Evolutionary conservation across 176 grass and related monocot genomes (phyloP), one percentile per base, ranked within the genome.

Genomic region (Pontederia crassipes): DNA sequence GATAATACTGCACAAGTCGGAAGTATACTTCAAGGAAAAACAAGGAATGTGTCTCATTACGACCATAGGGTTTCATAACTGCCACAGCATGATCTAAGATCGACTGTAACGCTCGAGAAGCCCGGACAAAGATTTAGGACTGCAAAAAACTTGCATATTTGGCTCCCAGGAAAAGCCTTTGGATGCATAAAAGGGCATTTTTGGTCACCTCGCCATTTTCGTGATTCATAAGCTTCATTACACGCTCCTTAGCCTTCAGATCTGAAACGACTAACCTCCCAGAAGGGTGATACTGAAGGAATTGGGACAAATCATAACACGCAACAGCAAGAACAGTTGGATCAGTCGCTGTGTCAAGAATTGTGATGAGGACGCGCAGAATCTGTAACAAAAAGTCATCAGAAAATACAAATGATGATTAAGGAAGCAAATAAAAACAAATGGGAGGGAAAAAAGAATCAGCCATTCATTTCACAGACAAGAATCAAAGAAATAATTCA

Each of bases 111-210:
- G 55, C 50, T 12, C n/a, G 12, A 81, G 64, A 51, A 75, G 59
- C n/a, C 71, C 16, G 8, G 57, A 18, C 8, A 59, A 49, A 57
- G 76, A 54, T 14, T 75, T 59, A 92, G 59, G 68, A 69, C 76
- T 89, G 93, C 68, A 98, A 64, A 68, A 98, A 86, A 32, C 93
- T 92, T 16, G 93, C 84, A 68, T 89, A 98, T 68, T 89, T 98
- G 0, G 93, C 77, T 11, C 88, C 84, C 47, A 98, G 84, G 78
- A 98, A 98, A n/a, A 98, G 88, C 84, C 93, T 98, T 80, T 92
- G 93, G 55, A 86, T 77, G 1, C 79, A 98, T 8, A 92, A 77
- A 10, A 98, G 77, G 0, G 82, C 82, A 5, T 92, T 89, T 82
- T 92, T 92, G 49, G 84, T 89, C 54, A 98, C 93, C 79, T 98